Percentiles rank a stretch among this genome's conserved stretches.
These are phyloP conservation scores for Salix suchowensis DNA, from an alignment of 345 rosid species.

Conservation along the genomic window DNA sequence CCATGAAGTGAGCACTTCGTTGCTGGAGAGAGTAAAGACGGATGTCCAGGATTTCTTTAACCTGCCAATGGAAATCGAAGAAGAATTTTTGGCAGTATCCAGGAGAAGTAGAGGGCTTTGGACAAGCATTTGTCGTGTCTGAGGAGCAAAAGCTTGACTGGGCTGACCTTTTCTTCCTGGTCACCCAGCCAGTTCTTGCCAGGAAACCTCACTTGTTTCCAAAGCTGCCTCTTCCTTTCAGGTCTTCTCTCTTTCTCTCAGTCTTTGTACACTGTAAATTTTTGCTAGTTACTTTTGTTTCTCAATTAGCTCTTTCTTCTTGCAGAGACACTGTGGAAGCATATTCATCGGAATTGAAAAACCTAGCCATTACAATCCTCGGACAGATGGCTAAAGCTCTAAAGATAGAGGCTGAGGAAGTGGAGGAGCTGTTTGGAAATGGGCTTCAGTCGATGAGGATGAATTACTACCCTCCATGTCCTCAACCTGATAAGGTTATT, in stretches of 20 bases:
- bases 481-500: constrained; percentile 26
- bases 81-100: constrained; percentile 19
- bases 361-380: constrained; percentile 12
- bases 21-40: constrained; percentile 25
- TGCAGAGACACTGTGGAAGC: constrained; percentile 21
- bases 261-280: not conserved
- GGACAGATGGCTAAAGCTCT: constrained; percentile 18
- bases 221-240: constrained; percentile 22
- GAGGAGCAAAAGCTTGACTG: constrained; percentile 34
- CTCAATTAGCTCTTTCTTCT: not conserved
- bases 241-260: constrained; percentile 4
- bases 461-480: constrained; percentile 37
- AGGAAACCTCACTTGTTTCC: constrained; percentile 33
- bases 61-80: constrained; percentile 32
- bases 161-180: constrained; percentile 24
- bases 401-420: constrained; percentile 18
- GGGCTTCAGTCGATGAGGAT: constrained; percentile 21
- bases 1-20: constrained; percentile 19
- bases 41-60: constrained; percentile 26
- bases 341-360: constrained; percentile 15
- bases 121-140: constrained; percentile 28
- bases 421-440: constrained; percentile 17
- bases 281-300: no score
- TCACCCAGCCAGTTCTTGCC: constrained; percentile 10
- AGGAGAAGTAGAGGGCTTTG: constrained; percentile 32